Conservation (phyloP, 1,284 basidiomycete genomes). For the Irpex lacteus region DNA sequence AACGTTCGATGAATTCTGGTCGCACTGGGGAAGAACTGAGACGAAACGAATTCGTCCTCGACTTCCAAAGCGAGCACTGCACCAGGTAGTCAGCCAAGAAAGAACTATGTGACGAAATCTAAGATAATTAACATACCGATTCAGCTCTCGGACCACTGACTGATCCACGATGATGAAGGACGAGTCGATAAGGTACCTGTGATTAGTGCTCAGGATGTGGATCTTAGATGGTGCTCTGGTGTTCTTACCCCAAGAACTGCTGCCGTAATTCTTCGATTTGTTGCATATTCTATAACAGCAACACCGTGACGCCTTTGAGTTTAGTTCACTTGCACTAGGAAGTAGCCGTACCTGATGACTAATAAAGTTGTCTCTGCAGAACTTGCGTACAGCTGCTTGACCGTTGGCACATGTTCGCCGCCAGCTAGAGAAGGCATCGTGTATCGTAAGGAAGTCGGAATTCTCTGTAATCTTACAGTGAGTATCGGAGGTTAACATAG, state of each 20-base stretch:
- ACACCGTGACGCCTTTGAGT: no score
- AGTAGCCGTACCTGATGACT: conserved; percentile 67
- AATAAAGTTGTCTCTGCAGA: conserved; percentile 83
- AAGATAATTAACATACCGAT: conserved; percentile 42
- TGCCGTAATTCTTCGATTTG: conserved; percentile 97
- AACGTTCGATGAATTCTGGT: conserved; percentile 66
- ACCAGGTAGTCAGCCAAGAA: no score
- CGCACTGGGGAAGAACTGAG: conserved; percentile 67
- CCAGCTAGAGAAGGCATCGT: conserved; percentile 91
- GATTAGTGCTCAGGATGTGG: conserved; percentile 4
- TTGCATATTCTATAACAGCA: conserved; percentile 68
- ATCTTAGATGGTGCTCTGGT: neutral
- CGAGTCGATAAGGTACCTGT: conserved; percentile 83
- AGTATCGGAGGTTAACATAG: neutral
- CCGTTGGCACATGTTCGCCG: conserved; percentile 71
- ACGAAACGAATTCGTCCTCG: conserved; percentile 79
- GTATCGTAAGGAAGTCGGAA: conserved; percentile 95
- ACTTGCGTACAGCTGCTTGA: conserved; percentile 54
- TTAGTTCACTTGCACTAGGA: no score
- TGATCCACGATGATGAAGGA: conserved; percentile 77
- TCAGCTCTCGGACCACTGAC: conserved; percentile 70
- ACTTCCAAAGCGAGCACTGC: conserved; percentile 66
- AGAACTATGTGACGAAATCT: neutral
- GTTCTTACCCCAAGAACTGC: conserved; percentile 77
- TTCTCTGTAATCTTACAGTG: conserved; percentile 56